Percentiles rank a stretch among this genome's conserved stretches.
phyloP scores from a whole-genome alignment of 2,329 filamentous ascomycete genomes.

The Pseudonectria buxi region DNA sequence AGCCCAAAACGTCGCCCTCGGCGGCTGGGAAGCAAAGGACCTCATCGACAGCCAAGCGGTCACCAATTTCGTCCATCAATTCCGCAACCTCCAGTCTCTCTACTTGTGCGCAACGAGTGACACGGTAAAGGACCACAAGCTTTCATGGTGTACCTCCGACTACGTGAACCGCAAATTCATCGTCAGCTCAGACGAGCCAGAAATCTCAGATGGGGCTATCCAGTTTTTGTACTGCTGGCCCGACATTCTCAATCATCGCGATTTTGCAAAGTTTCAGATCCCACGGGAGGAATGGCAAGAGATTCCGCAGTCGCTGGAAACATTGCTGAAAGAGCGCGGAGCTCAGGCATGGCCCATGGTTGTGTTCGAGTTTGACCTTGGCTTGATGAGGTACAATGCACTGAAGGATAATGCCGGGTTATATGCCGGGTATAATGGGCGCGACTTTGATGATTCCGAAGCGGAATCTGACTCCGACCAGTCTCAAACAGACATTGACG shows the following conservation, averaged over 20 bases:
- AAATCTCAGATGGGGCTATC: slow-evolving; percentile 19
- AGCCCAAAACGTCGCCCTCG: slow-evolving; percentile 23
- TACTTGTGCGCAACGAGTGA: slow-evolving; percentile 14
- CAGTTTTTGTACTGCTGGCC: slow-evolving; percentile 28
- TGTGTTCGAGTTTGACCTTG: slow-evolving; percentile 18
- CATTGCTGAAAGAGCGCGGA: slow-evolving; percentile 4
- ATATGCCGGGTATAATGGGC: slow-evolving; percentile 5
- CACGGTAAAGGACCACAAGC: slow-evolving; percentile 2
- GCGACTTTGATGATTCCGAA: slow-evolving; percentile 9
- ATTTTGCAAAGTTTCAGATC: slow-evolving; percentile 23
- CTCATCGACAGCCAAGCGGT: neutral
- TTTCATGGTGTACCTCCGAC: slow-evolving; percentile 28
- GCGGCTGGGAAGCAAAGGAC: slow-evolving; percentile 1
- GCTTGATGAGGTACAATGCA: slow-evolving; percentile 11
- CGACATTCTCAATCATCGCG: slow-evolving; percentile 21
- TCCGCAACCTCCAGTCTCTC: slow-evolving; percentile 22
- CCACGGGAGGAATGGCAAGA: slow-evolving; percentile 5
- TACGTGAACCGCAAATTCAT: slow-evolving; percentile 21
- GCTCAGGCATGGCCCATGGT: slow-evolving; percentile 25
- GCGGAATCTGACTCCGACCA: slow-evolving; percentile 11
- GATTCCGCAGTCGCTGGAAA: slow-evolving; percentile 2
- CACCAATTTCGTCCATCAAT: slow-evolving; percentile 4
- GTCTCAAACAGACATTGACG: slow-evolving; percentile 15
- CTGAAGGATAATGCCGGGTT: slow-evolving; percentile 10
- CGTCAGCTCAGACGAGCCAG: slow-evolving; percentile 19